A percentile compares a stretch with the other conserved stretches of the same genome.
These are phyloP conservation scores for Spongispora temasekensis DNA, from an alignment of 1,284 basidiomycete genomes.

Conservation along the genomic window DNA sequence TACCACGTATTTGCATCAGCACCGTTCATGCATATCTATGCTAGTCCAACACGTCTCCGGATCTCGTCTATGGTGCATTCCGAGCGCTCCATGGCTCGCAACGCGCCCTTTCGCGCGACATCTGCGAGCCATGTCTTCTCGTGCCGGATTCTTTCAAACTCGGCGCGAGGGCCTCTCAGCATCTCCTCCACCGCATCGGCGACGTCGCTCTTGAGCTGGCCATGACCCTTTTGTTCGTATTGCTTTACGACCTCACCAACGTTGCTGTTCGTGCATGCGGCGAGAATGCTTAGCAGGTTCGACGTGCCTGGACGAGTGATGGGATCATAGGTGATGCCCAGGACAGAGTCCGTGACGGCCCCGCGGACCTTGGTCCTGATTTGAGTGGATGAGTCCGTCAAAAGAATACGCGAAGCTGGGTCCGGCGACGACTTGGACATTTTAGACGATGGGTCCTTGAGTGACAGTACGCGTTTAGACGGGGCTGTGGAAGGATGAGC, in stretches of 20 bases:
- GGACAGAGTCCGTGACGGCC: conserved; percentile 85
- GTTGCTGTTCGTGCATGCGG: conserved; percentile 60
- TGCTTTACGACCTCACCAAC: conserved; percentile 48
- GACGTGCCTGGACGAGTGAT: conserved; percentile 75
- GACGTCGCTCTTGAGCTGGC: conserved; percentile 72
- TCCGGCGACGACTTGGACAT: conserved; percentile 95
- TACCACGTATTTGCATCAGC: no score
- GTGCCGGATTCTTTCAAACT: conserved; percentile 63
- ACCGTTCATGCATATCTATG: conserved; percentile 19
- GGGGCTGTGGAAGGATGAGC: conserved; percentile 52
- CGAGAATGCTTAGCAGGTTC: conserved; percentile 81
- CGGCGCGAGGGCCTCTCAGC: conserved; percentile 67
- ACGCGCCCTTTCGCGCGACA: conserved; percentile 66
- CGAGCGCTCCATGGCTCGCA: conserved; percentile 64
- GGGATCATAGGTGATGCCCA: conserved; percentile 79
- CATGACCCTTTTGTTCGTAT: conserved; percentile 63
- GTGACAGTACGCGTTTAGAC: conserved; percentile 77
- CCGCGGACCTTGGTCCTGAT: conserved; percentile 75
- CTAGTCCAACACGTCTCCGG: conserved; percentile 65
- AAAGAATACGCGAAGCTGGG: conserved; percentile 78
- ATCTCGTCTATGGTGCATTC: conserved; percentile 69
- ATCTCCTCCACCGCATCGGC: conserved; percentile 72
- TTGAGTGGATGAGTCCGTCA: conserved; percentile 72
- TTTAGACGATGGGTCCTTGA: conserved; percentile 84
- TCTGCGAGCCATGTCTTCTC: conserved; percentile 66